phyloP scores from a whole-genome alignment of 2,329 filamentous ascomycete species.

The Diplodia scrobiculata region DNA sequence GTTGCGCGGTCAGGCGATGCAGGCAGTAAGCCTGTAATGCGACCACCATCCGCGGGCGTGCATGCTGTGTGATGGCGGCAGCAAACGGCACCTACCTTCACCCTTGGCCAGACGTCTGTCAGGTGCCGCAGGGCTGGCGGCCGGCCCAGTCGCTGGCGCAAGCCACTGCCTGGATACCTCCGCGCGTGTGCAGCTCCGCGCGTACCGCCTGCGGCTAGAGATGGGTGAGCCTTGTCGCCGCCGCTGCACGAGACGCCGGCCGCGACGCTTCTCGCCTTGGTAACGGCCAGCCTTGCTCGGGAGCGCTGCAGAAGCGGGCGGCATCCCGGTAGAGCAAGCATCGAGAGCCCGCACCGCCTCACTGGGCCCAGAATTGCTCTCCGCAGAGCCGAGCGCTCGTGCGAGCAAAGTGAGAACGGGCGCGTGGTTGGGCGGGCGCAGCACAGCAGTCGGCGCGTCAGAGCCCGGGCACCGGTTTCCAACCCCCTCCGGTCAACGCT shows the following conservation, averaged over 20 bases:
- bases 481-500: no score
- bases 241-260: neutral
- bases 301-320: neutral
- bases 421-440: neutral
- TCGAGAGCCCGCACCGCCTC: slow-evolving; percentile 10
- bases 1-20: slow-evolving; percentile 27
- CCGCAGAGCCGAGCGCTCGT: slow-evolving; percentile 22
- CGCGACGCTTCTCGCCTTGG: neutral
- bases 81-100: slow-evolving; percentile 9
- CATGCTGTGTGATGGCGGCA: slow-evolving; percentile 16
- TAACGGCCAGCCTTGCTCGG: neutral
- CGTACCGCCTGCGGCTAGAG: slow-evolving; percentile 12
- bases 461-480: neutral
- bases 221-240: slow-evolving; percentile 15
- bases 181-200: slow-evolving; percentile 4
- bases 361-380: neutral
- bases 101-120: slow-evolving; percentile 18
- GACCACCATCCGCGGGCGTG: slow-evolving; percentile 7
- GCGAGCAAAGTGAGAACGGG: slow-evolving; percentile 6
- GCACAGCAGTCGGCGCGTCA: neutral
- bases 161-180: slow-evolving; percentile 19
- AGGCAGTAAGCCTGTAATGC: slow-evolving; percentile 20
- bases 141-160: slow-evolving; percentile 20
- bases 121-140: slow-evolving; percentile 27
- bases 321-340: neutral